Base-by-base conservation (phyloP, 768 basidiomycete genomes). In the Pleurotus ostreatus region DNA sequence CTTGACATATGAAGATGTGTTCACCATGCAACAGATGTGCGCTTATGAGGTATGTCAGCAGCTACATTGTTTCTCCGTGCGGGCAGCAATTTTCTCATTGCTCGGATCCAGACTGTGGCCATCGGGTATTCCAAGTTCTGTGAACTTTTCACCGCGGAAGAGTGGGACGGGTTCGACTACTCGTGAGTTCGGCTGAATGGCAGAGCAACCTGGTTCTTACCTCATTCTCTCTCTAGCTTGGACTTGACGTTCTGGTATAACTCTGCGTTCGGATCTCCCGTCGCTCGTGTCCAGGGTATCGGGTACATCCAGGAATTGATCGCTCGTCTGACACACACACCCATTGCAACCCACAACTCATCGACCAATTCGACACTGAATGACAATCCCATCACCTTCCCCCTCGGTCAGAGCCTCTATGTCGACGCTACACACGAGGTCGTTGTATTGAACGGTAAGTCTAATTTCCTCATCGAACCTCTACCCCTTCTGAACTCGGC, bases 81-180 rank as follows among this genome's bases (percentile, higher is more conserved):
- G n/a, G 12, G 49, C 46, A 11, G 11, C n/a, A 22, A 18, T 46
- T 43, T 12, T 11, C 25, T 45, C 37, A 41, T 55, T 41, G 4
- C 22, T 25, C 23, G 12, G 16, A 9, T 43, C 4, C 54, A 91
- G 89, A 94, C 95, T 15, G 95, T 96, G 45, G 89, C 92, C 0
- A 77, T 96, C 9, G 94, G 92, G 7, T 95, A 92, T 66, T 94
- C 92, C 13, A 87, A 85, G 60, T 98, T 95, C 72, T 98, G 94
- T 60, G 84, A 86, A 55, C 74, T 97, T 2, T 98, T 98, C 70
- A 93, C 92, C 0, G 80, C 88, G 63, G 85, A 91, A 44, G 94
- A 97, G 70, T 98, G 94, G 94, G 86, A 90, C 66, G 92, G 92
- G 0, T 96, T 94, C 67, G 82, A 92, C 67, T 96, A 97, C 59